These are phyloP conservation scores for Chrysosporium keratinophilum DNA, from an alignment of 2,329 filamentous ascomycete species.

Conservation along the genomic window DNA sequence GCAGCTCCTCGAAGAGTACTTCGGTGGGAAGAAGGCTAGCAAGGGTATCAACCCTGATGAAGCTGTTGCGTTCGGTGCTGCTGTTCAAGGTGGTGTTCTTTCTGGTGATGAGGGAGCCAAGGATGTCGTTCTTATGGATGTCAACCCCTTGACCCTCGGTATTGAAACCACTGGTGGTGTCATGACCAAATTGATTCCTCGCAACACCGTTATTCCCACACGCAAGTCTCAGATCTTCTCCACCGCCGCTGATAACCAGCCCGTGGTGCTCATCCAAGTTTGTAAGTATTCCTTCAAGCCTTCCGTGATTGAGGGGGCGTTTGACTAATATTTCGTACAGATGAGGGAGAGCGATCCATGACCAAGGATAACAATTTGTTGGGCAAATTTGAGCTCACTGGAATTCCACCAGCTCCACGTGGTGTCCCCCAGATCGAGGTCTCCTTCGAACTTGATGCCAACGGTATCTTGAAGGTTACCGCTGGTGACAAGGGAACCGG, in stretches of 20 bases:
- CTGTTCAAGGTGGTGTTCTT: constrained; percentile 92
- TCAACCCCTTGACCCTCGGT: constrained; percentile 91
- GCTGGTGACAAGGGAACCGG: constrained; percentile 97
- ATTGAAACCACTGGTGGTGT: constrained; percentile 96
- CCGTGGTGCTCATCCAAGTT: constrained; percentile 88
- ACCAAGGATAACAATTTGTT: constrained; percentile 96
- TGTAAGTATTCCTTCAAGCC: constrained; percentile 37
- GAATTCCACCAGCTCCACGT: constrained; percentile 87
- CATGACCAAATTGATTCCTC: constrained; percentile 93
- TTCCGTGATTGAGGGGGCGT: not conserved
- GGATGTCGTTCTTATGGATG: constrained; percentile 88
- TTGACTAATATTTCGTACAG: constrained; percentile 22
- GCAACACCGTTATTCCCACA: constrained; percentile 88
- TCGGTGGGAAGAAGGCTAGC: constrained; percentile 88
- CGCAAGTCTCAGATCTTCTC: constrained; percentile 98
- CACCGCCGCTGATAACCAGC: constrained; percentile 92
- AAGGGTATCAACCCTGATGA: constrained; percentile 99
- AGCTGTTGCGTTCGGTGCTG: constrained; percentile 94
- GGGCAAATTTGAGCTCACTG: constrained; percentile 95
- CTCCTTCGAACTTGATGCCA: constrained; percentile 93
- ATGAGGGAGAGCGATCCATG: constrained; percentile 83
- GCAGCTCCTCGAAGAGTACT: constrained; percentile 89
- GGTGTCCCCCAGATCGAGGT: constrained; percentile 98
- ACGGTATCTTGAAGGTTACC: constrained; percentile 94
- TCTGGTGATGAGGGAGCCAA: constrained; percentile 73